phyloP scores from a whole-genome alignment of 768 basidiomycete species.

The Lactifluus hygrophoroides region DNA sequence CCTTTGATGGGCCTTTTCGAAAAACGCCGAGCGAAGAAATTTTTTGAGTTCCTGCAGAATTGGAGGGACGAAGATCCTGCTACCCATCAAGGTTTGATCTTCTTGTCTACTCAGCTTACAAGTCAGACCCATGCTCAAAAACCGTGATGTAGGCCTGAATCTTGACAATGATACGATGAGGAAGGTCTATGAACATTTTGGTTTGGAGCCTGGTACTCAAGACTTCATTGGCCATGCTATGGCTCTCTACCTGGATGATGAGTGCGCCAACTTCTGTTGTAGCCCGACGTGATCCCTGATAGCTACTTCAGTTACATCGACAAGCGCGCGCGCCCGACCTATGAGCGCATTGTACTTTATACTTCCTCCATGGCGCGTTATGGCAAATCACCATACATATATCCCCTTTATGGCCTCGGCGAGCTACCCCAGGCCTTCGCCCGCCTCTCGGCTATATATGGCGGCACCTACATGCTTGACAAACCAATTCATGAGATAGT shows the following conservation, averaged over 20 bases:
- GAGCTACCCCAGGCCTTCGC: constrained; percentile 99
- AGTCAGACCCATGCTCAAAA: background rate
- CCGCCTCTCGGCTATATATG: constrained; percentile 95
- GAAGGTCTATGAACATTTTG: constrained; percentile 93
- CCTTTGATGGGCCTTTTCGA: constrained; percentile 99
- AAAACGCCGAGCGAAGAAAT: constrained; percentile 96
- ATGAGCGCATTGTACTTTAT: constrained; percentile 94
- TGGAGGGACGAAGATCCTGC: constrained; percentile 95
- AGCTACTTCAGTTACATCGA: constrained; percentile 67
- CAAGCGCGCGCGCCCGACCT: constrained; percentile 82
- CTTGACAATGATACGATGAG: constrained; percentile 91
- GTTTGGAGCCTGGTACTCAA: constrained; percentile 92
- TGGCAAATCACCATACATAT: constrained; percentile 99
- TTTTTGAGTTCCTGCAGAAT: constrained; percentile 92
- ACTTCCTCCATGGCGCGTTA: constrained; percentile 98
- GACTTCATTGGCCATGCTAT: constrained; percentile 99
- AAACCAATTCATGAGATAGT: constrained; percentile 89
- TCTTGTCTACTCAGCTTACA: background rate
- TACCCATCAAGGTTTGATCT: constrained; percentile 79
- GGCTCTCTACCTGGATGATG: constrained; percentile 96
- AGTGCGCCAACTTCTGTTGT: constrained; percentile 47
- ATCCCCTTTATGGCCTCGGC: constrained; percentile 96
- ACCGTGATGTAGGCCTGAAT: constrained; percentile 54
- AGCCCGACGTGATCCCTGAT: background rate
- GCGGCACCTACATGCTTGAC: constrained; percentile 99